These are phyloP conservation scores for Flammula alnicola DNA, from an alignment of 1,284 basidiomycete genomes.

Conservation along the genomic window DNA sequence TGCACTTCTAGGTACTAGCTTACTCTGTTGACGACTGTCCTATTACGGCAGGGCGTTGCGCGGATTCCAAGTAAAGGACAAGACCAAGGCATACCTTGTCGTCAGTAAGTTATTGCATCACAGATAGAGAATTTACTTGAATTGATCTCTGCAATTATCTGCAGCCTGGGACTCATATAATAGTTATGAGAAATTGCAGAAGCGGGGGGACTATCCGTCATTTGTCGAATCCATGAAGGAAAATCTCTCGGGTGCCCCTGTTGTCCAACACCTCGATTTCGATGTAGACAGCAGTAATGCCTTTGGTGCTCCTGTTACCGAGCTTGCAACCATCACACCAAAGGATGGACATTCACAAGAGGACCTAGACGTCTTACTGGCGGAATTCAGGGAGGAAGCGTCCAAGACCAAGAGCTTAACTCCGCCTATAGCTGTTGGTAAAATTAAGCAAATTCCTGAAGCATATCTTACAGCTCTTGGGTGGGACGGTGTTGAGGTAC, in stretches of 20 bases:
- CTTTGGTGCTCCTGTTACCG: constrained; percentile 9
- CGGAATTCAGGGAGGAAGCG: neutral
- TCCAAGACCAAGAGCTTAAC: neutral
- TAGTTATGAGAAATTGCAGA: neutral
- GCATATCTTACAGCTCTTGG: constrained; percentile 4
- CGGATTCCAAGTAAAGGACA: constrained; percentile 8
- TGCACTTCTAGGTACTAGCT: neutral
- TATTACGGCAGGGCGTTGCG: neutral
- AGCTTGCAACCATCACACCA: constrained; percentile 4
- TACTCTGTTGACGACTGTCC: neutral
- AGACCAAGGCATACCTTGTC: constrained; percentile 3
- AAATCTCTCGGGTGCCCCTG: neutral
- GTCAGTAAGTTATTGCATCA: neutral
- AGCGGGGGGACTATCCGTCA: constrained; percentile 1
- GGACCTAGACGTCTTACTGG: constrained; percentile 1
- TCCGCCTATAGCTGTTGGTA: constrained; percentile 6
- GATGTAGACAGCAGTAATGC: constrained; percentile 2
- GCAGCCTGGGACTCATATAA: constrained; percentile 8
- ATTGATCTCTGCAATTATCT: neutral
- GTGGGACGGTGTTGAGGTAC: constrained; percentile 13
- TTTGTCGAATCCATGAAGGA: neutral
- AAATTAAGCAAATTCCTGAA: neutral
- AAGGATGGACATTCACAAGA: constrained; percentile 2
- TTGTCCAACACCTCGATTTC: constrained; percentile 4
- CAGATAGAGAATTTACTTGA: neutral